Percentiles rank a stretch among this genome's conserved stretches.
Evolutionary conservation across 176 grass and related monocot genomes (phyloP).

Genomic region (Ampelocalamus luodianensis): DNA sequence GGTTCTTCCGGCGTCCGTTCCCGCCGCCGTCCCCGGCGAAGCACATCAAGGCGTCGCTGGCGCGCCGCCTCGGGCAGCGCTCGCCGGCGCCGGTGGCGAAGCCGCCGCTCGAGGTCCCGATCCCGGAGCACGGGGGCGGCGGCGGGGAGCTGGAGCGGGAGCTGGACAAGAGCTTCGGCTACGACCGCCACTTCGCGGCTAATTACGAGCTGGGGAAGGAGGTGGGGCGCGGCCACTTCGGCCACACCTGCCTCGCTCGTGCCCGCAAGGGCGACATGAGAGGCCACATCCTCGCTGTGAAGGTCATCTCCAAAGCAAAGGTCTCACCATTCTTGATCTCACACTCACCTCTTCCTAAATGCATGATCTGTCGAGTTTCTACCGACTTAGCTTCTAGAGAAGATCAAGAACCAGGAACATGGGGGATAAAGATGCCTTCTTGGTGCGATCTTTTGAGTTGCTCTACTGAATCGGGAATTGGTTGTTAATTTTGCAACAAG

Average conservation of each 20-base stretch:
- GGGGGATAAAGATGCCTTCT: neutral
- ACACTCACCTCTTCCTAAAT: constrained; percentile 18
- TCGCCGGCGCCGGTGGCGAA: constrained; percentile 39
- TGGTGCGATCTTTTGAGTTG: constrained; percentile 23
- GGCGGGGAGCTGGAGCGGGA: constrained; percentile 45
- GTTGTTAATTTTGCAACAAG: constrained; percentile 14
- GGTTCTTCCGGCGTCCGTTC: constrained; percentile 89
- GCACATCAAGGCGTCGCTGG: constrained; percentile 96
- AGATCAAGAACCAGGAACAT: constrained; percentile 15
- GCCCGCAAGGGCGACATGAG: constrained; percentile 84
- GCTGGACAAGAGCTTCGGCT: constrained; percentile 97
- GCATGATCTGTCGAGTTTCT: constrained; percentile 24
- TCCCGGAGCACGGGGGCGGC: constrained; percentile 44
- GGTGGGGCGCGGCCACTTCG: constrained; percentile 93
- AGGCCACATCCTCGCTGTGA: constrained; percentile 83
- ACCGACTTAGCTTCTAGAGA: neutral
- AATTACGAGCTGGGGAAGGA: constrained; percentile 98
- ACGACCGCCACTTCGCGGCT: constrained; percentile 72
- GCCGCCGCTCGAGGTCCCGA: constrained; percentile 35
- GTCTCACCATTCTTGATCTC: constrained; percentile 57
- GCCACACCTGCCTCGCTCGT: constrained; percentile 86
- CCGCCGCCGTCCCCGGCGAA: constrained; percentile 92
- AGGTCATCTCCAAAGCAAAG: constrained; percentile 98
- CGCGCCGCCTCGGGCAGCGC: constrained; percentile 55
- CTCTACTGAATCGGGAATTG: constrained; percentile 29